Conservation (phyloP, 306 rosid species). For the barrel medic (Medicago truncatula) region MtrunA17r5.0-ANR NC_053049.1:42539501-42540000, state of each 20-base stretch:
- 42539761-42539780: background rate
- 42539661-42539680: conserved; percentile 27
- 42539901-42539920: background rate
- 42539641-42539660: background rate
- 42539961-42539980: background rate
- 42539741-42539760: background rate
- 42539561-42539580: conserved; percentile 34
- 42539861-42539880: conserved; percentile 15
- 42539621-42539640: conserved; percentile 17
- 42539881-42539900: conserved; percentile 10
- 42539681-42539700: conserved; percentile 18
- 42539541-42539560: conserved; percentile 17
- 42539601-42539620: conserved; percentile 37
- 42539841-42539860: background rate
- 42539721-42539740: background rate
- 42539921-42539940: conserved; percentile 3
- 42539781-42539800: background rate
- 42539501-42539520: background rate
- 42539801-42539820: conserved; percentile 37
- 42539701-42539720: conserved; percentile 41
- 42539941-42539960: background rate
- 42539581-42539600: conserved; percentile 27
- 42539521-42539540: background rate
- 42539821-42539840: background rate
- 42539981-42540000: background rate